phyloP scores from a whole-genome alignment of 83 land plant genomes.

The Picea abies region DNA sequence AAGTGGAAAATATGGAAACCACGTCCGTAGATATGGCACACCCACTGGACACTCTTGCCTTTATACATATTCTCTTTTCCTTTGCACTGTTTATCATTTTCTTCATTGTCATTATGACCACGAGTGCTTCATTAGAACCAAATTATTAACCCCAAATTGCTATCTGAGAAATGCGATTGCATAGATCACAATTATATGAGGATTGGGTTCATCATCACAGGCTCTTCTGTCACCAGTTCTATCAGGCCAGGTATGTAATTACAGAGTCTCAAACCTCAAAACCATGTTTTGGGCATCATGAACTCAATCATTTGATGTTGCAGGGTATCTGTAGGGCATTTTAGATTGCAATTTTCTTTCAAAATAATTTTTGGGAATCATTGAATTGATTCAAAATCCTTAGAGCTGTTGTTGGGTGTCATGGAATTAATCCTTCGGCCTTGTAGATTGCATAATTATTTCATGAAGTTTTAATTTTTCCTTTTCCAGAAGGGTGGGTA shows the following conservation, averaged over 20 bases:
- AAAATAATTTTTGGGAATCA: too few relatives aligned
- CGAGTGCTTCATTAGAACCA: background rate
- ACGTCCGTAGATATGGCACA: background rate
- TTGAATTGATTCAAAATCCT: too few relatives aligned
- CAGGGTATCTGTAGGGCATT: background rate
- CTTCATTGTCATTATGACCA: background rate
- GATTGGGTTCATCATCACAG: slow-evolving; percentile 1
- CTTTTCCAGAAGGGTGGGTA: background rate
- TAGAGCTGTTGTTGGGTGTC: too few relatives aligned
- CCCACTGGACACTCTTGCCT: background rate
- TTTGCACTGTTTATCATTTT: background rate
- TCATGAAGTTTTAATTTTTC: background rate
- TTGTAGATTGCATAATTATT: background rate
- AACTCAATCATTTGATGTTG: background rate
- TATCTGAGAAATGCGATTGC: background rate
- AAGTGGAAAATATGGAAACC: background rate
- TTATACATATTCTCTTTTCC: background rate
- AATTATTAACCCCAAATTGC: background rate
- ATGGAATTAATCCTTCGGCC: too few relatives aligned
- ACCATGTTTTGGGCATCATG: slow-evolving; percentile 1
- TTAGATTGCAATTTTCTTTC: too few relatives aligned
- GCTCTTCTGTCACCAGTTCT: background rate
- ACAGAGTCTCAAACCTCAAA: background rate
- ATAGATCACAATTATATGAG: background rate
- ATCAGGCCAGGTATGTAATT: background rate